These are phyloP conservation scores for Hemileccinum impolitum DNA, from an alignment of 768 basidiomycete genomes.

Conservation along the genomic window DNA sequence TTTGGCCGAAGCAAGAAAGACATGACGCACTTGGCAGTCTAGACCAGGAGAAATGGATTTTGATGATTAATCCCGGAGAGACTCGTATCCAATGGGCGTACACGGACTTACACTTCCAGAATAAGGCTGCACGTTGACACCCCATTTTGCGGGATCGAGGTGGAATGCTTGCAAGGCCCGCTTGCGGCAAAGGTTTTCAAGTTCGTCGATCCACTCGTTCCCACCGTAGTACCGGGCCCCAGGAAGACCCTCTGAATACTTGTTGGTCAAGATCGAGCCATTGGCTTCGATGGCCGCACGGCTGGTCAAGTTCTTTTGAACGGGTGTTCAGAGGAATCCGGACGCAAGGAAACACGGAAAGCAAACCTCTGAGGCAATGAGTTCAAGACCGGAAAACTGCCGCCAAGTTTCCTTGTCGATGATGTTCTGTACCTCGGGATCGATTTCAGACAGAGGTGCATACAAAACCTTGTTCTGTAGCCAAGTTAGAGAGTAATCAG, in stretches of 20 bases:
- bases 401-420: conserved; percentile 99
- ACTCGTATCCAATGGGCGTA: background rate
- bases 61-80: conserved; percentile 10
- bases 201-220: conserved; percentile 96
- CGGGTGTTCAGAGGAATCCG: background rate
- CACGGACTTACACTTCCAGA: conserved; percentile 74
- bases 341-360: background rate
- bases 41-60: conserved; percentile 6
- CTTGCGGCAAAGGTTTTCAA: conserved; percentile 91
- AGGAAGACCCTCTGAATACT: conserved; percentile 99
- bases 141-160: conserved; percentile 91
- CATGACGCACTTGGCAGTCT: conserved; percentile 81
- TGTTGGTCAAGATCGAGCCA: conserved; percentile 98
- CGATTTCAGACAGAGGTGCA: conserved; percentile 80
- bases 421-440: conserved; percentile 95
- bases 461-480: conserved; percentile 89
- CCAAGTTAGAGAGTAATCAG: background rate
- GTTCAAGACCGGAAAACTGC: conserved; percentile 95
- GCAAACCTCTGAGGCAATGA: conserved; percentile 95
- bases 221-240: conserved; percentile 95
- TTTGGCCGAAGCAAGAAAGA: background rate
- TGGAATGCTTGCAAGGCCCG: conserved; percentile 95
- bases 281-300: conserved; percentile 96
- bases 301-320: conserved; percentile 85
- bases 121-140: conserved; percentile 99